phyloP scores from a whole-genome alignment of 1,284 basidiomycete species.

The Gomphus sp. region DNA sequence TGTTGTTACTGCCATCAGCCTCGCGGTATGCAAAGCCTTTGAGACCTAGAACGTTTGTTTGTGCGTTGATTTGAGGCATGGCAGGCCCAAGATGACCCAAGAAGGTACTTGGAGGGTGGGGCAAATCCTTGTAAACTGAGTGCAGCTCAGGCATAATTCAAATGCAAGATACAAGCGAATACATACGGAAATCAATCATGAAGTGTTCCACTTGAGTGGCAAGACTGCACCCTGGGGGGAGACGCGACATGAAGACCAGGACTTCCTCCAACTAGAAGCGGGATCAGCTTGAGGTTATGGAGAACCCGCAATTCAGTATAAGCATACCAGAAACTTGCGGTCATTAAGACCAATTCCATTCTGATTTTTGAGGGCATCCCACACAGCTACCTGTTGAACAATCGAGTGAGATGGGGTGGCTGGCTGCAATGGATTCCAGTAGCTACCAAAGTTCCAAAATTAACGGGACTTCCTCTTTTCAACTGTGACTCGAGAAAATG shows the following conservation, averaged over 20 bases:
- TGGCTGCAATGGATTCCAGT: background rate
- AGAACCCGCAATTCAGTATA: background rate
- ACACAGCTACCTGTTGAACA: conserved; percentile 3
- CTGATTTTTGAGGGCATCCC: conserved; percentile 39
- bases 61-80: background rate
- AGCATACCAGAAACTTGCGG: conserved; percentile 41
- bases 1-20: conserved; percentile 71
- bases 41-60: background rate
- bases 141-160: background rate
- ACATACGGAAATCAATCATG: conserved; percentile 47
- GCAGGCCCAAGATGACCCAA: conserved; percentile 27
- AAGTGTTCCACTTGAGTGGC: conserved; percentile 33
- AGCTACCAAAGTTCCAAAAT: conserved; percentile 7
- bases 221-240: conserved; percentile 25
- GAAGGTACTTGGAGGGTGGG: conserved; percentile 53
- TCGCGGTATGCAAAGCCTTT: conserved; percentile 44
- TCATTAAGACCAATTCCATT: conserved; percentile 44
- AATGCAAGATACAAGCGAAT: background rate
- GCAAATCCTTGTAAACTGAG: conserved; percentile 59
- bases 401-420: background rate
- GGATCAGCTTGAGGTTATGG: background rate
- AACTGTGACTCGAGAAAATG: conserved; percentile 12
- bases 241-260: conserved; percentile 44
- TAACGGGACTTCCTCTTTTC: conserved; percentile 15
- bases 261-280: conserved; percentile 41